Base-by-base conservation (phyloP, 1,139 yeast genomes). In the Nadsonia starkeyi-henricii region DNA sequence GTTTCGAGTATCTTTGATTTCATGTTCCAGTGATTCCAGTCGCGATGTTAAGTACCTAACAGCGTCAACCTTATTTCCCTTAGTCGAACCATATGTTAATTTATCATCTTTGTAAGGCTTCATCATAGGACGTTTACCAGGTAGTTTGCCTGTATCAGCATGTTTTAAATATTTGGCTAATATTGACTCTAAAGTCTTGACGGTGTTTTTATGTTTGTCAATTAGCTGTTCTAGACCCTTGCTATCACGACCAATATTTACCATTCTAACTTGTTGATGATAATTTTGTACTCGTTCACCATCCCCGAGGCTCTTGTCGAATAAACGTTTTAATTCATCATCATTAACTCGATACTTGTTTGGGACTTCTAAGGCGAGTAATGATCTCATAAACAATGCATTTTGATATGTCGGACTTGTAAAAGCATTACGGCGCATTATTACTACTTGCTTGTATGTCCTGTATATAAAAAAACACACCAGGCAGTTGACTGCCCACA, bases 281-380 rank as follows among this genome's bases (percentile, higher is more conserved):
- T 15, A 12, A 51, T 51, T 43, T 50, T 50, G 41, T 48, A 48
- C 39, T 48, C 43, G 42, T 47, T 45, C 48, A 60, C 51, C 3
- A 63, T 53, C 15, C 49, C 49, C 13, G 49, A 50, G 20, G 68
- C 47, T 3, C 67, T 33, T 33, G 17, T 33, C 39, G 17, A 33
- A 33, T 33, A 33, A 15, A n/a, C 17, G 15, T 33, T 33, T 33
- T 33, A 33, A 15, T 33, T 33, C 17, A 33, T 33, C 69, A 1
- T 52, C 52, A 18, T 59, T 59, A 1, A 64, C 54, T 1, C 61
- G 56, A 36, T 52, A 53, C 18, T 54, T 51, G 23, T 52, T 52
- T 2, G 70, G 64, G 12, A 68, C 49, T 49, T 67, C 69, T 4
- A 62, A 57, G 13, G 65, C 53, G 53, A 68, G 55, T 39, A 67